Percentiles rank a stretch among this genome's conserved stretches.
phyloP scores from a whole-genome alignment of 805 yeast species.

The Schizosaccharomyces pombe region ASM294v3 CU329670.1:123001-123500 shows the following conservation, averaged over 20 bases:
- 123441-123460: constrained; percentile 46
- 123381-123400: constrained; percentile 65
- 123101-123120: constrained; percentile 55
- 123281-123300: constrained; percentile 35
- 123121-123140: constrained; percentile 67
- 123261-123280: constrained; percentile 38
- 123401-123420: constrained; percentile 51
- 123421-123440: constrained; percentile 35
- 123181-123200: constrained; percentile 29
- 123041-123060: constrained; percentile 26
- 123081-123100: constrained; percentile 72
- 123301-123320: constrained; percentile 27
- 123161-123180: constrained; percentile 47
- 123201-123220: constrained; percentile 8
- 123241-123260: constrained; percentile 48
- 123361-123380: constrained; percentile 25
- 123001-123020: constrained; percentile 32
- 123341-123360: constrained; percentile 5
- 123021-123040: constrained; percentile 36
- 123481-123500: constrained; percentile 69
- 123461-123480: constrained; percentile 43
- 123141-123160: constrained; percentile 41
- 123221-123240: constrained; percentile 31
- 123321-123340: constrained; percentile 7
- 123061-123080: constrained; percentile 47